Evolutionary conservation across 371 early-diverging fungal genomes (phyloP), one percentile per base, ranked within the genome.

Genomic region (Mortierella polycephala): DNA sequence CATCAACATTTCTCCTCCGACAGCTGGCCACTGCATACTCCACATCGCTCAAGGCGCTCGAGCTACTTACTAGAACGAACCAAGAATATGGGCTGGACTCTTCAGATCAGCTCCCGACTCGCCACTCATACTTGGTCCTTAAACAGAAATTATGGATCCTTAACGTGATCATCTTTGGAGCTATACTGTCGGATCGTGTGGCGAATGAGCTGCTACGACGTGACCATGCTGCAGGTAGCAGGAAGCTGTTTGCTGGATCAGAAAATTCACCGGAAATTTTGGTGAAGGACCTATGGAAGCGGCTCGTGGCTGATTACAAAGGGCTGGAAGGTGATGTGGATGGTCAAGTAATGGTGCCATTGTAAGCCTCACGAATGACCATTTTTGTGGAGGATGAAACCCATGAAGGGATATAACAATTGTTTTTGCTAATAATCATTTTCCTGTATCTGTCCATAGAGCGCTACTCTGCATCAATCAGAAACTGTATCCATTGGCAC

Each of bases 121-220:
- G 65, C 8, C 70, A 71, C 6, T 75, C 76, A 14, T 75, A 54
- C 49, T 75, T 67, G 39, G 42, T 75, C 7, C 57, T 75, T 40
- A 75, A 75, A 54, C 76, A 75, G 42, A 75, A 75, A 56, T 51
- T 75, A 11, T 75, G 76, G 76, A 75, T 70, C 41, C 37, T 75
- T 7, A 61, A 75, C 50, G 59, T 53, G 7, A 70, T 71, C 23
- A 70, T 75, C 60, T 75, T 62, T 47, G 76, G 76, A 0, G 71
- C 76, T 16, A 71, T 75, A 71, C 57, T 75, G n/a, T 30, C 76
- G 39, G 76, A 75, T 55, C 76, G 71, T n/a, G 58, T 66, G 0
- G 60, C 55, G 13, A 60, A 63, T 21, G 40, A 41, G 51, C 51
- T 57, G 47, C 40, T 52, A 60, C 30, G 30, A 30, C 41, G 53